These are phyloP conservation scores for Cystobasidium sp. DNA, from an alignment of 1,284 basidiomycete genomes.

Conservation along the genomic window DNA sequence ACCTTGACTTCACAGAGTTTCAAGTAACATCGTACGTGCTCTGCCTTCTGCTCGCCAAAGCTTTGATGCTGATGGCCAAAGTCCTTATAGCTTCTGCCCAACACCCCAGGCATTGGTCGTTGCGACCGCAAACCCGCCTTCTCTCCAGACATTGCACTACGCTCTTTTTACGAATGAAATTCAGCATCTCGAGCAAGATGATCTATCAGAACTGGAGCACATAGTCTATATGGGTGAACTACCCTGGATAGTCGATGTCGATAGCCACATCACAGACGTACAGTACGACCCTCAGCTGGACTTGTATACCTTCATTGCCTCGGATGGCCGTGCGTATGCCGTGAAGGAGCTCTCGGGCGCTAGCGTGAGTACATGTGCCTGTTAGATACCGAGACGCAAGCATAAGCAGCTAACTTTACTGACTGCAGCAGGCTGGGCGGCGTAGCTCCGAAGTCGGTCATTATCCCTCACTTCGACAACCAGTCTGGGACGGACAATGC, in stretches of 20 bases:
- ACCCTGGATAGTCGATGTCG: slow-evolving; percentile 30
- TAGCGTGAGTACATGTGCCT: slow-evolving; percentile 48
- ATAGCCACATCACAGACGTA: slow-evolving; percentile 21
- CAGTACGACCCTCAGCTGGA: slow-evolving; percentile 52
- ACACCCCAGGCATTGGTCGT: slow-evolving; percentile 47
- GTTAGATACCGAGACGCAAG: slow-evolving; percentile 10
- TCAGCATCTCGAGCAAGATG: slow-evolving; percentile 7
- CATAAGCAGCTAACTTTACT: slow-evolving; percentile 28
- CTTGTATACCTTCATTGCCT: slow-evolving; percentile 56
- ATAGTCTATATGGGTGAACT: slow-evolving; percentile 17
- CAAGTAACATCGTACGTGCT: slow-evolving; percentile 31
- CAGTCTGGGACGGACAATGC: slow-evolving; percentile 47
- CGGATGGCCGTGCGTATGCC: slow-evolving; percentile 58
- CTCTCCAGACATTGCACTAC: slow-evolving; percentile 49
- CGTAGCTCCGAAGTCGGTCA: neutral
- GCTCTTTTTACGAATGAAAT: slow-evolving; percentile 20
- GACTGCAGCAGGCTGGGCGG: slow-evolving; percentile 31
- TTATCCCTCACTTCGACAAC: slow-evolving; percentile 18
- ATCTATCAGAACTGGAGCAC: slow-evolving; percentile 31
- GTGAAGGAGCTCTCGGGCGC: slow-evolving; percentile 30
- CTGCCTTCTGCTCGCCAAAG: neutral
- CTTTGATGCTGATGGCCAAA: neutral
- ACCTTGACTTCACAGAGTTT: slow-evolving; percentile 40
- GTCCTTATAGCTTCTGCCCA: slow-evolving; percentile 45
- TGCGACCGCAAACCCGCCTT: slow-evolving; percentile 49